Percentiles rank a stretch among this genome's conserved stretches.
These are phyloP conservation scores for Aspergillus novofumigatus DNA, from an alignment of 2,329 filamentous ascomycete genomes.

Conservation along the genomic window DNA sequence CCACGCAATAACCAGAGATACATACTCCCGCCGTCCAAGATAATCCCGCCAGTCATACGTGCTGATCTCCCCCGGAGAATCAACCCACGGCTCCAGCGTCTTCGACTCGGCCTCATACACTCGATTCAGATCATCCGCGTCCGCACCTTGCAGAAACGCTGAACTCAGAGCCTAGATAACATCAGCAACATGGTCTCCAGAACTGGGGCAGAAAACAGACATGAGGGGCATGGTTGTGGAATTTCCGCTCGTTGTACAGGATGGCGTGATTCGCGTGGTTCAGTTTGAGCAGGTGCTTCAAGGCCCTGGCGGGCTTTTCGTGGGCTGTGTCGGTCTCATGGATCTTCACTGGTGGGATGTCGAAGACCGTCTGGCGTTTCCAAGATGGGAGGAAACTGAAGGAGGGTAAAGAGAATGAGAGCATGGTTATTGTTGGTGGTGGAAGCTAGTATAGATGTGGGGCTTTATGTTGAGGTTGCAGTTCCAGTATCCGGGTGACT, in stretches of 20 bases:
- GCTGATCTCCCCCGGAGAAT: constrained; percentile 79
- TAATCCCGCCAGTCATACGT: constrained; percentile 83
- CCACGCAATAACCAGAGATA: constrained; percentile 2
- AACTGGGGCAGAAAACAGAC: constrained; percentile 35
- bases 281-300: constrained; percentile 86
- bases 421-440: constrained; percentile 10
- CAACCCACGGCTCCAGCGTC: constrained; percentile 71
- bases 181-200: constrained; percentile 6
- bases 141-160: constrained; percentile 78
- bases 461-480: background rate
- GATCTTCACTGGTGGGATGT: constrained; percentile 64
- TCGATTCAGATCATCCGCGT: constrained; percentile 65
- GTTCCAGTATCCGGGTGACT: background rate
- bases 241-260: constrained; percentile 68
- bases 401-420: constrained; percentile 19
- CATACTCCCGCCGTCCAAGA: constrained; percentile 66
- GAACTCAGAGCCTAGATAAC: constrained; percentile 64
- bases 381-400: constrained; percentile 24
- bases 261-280: constrained; percentile 90
- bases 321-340: constrained; percentile 75
- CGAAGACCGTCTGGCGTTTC: constrained; percentile 25
- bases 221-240: constrained; percentile 80
- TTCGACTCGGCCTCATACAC: constrained; percentile 76
- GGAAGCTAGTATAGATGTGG: constrained; percentile 1
- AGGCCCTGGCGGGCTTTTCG: constrained; percentile 72